phyloP scores from a whole-genome alignment of 1,284 basidiomycete species.

The Phylloboletellus chloephorus region DNA sequence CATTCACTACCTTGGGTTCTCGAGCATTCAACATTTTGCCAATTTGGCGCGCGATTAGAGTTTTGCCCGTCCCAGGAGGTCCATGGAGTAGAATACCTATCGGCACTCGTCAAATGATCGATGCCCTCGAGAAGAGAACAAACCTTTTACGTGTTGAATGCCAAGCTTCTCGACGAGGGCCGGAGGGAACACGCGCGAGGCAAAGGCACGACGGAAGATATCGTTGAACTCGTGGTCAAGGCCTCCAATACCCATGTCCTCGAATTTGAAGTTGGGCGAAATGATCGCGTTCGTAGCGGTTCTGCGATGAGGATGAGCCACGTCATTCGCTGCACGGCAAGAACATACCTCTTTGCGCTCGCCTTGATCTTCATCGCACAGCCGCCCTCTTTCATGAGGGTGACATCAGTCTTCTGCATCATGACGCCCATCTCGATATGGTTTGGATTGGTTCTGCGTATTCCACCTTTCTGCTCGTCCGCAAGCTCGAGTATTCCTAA shows the following conservation, averaged over 20 bases:
- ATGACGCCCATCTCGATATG: slow-evolving; percentile 63
- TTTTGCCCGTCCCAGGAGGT: slow-evolving; percentile 98
- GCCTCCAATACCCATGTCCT: slow-evolving; percentile 99
- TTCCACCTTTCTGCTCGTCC: slow-evolving; percentile 46
- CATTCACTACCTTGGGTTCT: slow-evolving; percentile 98
- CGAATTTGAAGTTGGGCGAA: slow-evolving; percentile 98
- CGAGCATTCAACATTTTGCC: slow-evolving; percentile 99
- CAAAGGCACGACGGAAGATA: slow-evolving; percentile 98
- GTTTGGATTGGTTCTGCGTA: slow-evolving; percentile 23
- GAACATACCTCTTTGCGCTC: slow-evolving; percentile 76
- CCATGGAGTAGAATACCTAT: slow-evolving; percentile 90
- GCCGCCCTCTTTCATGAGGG: slow-evolving; percentile 78
- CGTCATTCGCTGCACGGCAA: neutral
- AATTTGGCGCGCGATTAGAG: slow-evolving; percentile 96
- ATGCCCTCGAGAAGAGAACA: slow-evolving; percentile 6
- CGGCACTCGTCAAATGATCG: neutral
- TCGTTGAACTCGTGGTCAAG: slow-evolving; percentile 92
- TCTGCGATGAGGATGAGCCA: slow-evolving; percentile 36
- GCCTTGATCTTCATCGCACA: slow-evolving; percentile 89
- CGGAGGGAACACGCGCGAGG: slow-evolving; percentile 96
- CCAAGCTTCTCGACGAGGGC: slow-evolving; percentile 96
- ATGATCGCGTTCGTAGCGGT: slow-evolving; percentile 93
- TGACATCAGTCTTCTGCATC: slow-evolving; percentile 89
- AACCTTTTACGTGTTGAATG: slow-evolving; percentile 97
- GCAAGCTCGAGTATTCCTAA: slow-evolving; percentile 67